These are phyloP conservation scores for Clonostachys byssicola DNA, from an alignment of 2,329 filamentous ascomycete genomes.

Conservation along the genomic window DNA sequence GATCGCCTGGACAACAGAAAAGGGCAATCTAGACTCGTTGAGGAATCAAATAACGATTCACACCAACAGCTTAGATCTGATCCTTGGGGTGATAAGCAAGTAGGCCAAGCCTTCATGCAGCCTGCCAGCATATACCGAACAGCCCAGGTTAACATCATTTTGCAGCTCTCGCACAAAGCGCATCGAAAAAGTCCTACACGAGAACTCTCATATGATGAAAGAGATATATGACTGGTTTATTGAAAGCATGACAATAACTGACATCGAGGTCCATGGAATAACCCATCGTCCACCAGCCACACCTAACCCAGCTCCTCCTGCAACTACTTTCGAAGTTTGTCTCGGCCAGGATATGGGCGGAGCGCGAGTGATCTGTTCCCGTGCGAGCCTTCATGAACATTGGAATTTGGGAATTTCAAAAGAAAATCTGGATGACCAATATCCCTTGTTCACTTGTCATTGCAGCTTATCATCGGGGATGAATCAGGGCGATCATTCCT, in stretches of 20 bases:
- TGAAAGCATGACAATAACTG: too few species aligned
- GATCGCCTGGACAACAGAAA: constrained; percentile 6
- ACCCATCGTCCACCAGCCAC: background rate
- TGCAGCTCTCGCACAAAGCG: constrained; percentile 2
- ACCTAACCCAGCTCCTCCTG: too few species aligned
- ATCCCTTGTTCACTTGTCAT: background rate
- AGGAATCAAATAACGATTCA: constrained; percentile 1
- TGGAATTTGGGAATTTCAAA: background rate
- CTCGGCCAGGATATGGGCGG: background rate
- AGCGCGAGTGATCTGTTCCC: background rate
- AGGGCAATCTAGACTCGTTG: constrained; percentile 1
- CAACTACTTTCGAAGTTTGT: background rate
- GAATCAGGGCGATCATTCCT: too few species aligned
- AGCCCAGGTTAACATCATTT: too few species aligned
- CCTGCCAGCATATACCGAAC: too few species aligned
- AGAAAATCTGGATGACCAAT: background rate
- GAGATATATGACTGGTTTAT: background rate
- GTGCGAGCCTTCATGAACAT: background rate
- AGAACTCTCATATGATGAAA: background rate
- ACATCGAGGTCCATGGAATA: too few species aligned
- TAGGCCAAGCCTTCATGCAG: background rate
- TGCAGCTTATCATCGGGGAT: too few species aligned
- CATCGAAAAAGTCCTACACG: background rate
- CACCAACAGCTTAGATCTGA: constrained; percentile 4
- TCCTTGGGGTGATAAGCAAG: constrained; percentile 5